Evolutionary conservation across 441 rosid species (phyloP).

Genomic region (Adansonia rubrostipa): DNA sequence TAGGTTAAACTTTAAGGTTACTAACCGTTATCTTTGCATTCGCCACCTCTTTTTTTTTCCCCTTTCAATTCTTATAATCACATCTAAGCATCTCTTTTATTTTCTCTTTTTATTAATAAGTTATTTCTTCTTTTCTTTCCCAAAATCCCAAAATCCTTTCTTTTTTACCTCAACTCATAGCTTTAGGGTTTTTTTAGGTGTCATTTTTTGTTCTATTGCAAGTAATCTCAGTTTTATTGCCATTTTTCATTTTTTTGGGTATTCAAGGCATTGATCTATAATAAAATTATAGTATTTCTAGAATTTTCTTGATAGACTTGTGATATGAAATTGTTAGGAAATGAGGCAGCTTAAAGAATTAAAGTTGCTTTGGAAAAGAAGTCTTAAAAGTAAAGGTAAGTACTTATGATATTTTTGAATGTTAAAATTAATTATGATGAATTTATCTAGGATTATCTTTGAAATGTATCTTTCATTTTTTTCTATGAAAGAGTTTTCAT

Average conservation of each 20-base stretch:
- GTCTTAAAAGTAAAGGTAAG: constrained; percentile 66
- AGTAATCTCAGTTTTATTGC: not conserved
- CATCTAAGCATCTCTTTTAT: no score
- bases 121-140: no score
- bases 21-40: no score
- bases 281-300: not conserved
- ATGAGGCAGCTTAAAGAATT: constrained; percentile 47
- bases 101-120: no score
- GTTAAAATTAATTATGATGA: not conserved
- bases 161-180: no score
- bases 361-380: constrained; percentile 59
- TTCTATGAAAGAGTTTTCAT: not conserved
- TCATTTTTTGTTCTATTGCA: no score
- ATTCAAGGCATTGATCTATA: no score
- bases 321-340: constrained; percentile 49
- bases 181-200: no score
- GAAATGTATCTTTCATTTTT: not conserved
- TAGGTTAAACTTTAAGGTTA: no score
- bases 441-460: not conserved
- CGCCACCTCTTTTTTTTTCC: no score
- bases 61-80: no score
- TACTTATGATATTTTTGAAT: not conserved
- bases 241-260: not conserved
- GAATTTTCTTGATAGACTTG: constrained; percentile 30
- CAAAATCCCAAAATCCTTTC: no score